Evolutionary conservation across 495 filamentous ascomycete species (phyloP).

Genomic region (Tricharina praecox): DNA sequence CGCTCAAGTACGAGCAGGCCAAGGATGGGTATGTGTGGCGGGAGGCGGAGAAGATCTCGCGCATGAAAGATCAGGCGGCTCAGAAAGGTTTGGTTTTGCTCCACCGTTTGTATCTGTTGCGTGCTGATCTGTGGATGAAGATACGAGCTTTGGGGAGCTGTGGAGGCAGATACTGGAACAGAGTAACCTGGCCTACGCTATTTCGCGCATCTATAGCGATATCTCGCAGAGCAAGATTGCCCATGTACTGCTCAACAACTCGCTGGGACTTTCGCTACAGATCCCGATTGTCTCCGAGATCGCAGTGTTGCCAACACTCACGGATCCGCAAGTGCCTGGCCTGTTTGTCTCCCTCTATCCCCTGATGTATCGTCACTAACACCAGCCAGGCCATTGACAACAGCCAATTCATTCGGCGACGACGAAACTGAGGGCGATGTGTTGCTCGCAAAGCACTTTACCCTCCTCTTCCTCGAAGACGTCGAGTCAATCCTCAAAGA

Average conservation of each 20-base stretch:
- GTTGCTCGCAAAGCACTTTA: constrained; percentile 67
- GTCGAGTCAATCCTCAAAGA: constrained; percentile 67
- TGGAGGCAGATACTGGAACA: constrained; percentile 54
- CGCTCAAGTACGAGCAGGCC: constrained; percentile 78
- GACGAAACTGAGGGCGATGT: constrained; percentile 37
- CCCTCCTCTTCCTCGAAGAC: constrained; percentile 68
- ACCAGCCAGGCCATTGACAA: constrained; percentile 39
- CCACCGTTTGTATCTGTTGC: constrained; percentile 1
- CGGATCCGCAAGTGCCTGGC: constrained; percentile 48
- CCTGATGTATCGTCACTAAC: background rate
- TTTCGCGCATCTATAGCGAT: constrained; percentile 60
- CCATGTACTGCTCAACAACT: constrained; percentile 41
- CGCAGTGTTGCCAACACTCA: constrained; percentile 49
- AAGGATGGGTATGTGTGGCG: constrained; percentile 74
- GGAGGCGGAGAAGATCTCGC: constrained; percentile 61
- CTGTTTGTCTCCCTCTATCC: constrained; percentile 37
- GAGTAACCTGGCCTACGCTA: constrained; percentile 69
- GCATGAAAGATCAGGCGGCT: constrained; percentile 58
- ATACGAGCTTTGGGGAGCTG: constrained; percentile 24
- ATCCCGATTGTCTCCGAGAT: constrained; percentile 68
- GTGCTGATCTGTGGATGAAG: constrained; percentile 9
- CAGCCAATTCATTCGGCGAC: constrained; percentile 54
- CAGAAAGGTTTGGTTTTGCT: constrained; percentile 45
- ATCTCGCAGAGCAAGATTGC: constrained; percentile 75
- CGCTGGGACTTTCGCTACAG: constrained; percentile 60